These are phyloP conservation scores for Bombardia bombarda DNA, from an alignment of 495 filamentous ascomycete species.

Conservation along the genomic window DNA sequence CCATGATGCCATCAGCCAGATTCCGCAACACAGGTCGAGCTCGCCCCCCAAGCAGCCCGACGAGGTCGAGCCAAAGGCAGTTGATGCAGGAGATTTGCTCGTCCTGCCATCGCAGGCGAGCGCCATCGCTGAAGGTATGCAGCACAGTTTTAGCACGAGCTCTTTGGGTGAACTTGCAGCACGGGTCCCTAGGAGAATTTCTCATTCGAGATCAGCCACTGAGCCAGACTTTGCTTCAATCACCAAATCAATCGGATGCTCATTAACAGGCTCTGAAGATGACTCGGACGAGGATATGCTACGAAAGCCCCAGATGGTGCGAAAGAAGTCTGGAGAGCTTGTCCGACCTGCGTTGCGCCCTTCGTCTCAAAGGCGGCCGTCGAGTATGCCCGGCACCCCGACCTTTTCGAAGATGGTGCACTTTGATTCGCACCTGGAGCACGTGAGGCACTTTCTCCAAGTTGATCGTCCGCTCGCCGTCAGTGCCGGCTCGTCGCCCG, in stretches of 20 bases:
- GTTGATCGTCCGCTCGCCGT: constrained; percentile 90
- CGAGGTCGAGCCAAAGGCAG: constrained; percentile 8
- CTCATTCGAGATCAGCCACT: constrained; percentile 78
- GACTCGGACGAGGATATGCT: constrained; percentile 54
- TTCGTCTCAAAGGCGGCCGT: constrained; percentile 68
- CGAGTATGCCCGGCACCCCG: constrained; percentile 95
- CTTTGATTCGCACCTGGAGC: constrained; percentile 89
- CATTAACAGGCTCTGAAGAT: constrained; percentile 53
- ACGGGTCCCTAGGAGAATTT: constrained; percentile 36
- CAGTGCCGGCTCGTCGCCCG: constrained; percentile 90
- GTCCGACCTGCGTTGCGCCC: constrained; percentile 86
- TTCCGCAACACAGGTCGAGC: constrained; percentile 56
- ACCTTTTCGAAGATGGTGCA: constrained; percentile 93
- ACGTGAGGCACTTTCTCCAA: constrained; percentile 90
- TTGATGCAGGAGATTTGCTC: constrained; percentile 24
- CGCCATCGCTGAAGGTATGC: constrained; percentile 27
- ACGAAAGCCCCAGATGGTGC: constrained; percentile 75
- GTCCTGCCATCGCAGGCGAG: constrained; percentile 25
- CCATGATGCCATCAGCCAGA: constrained; percentile 72
- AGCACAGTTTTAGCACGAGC: constrained; percentile 25
- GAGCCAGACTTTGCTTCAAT: constrained; percentile 55
- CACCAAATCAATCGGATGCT: constrained; percentile 44
- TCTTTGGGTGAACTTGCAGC: constrained; percentile 26
- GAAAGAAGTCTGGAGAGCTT: constrained; percentile 97
- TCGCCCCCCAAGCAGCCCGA: constrained; percentile 46